These are phyloP conservation scores for Colletotrichum eremochloae DNA, from an alignment of 2,329 filamentous ascomycete genomes.

Conservation along the genomic window DNA sequence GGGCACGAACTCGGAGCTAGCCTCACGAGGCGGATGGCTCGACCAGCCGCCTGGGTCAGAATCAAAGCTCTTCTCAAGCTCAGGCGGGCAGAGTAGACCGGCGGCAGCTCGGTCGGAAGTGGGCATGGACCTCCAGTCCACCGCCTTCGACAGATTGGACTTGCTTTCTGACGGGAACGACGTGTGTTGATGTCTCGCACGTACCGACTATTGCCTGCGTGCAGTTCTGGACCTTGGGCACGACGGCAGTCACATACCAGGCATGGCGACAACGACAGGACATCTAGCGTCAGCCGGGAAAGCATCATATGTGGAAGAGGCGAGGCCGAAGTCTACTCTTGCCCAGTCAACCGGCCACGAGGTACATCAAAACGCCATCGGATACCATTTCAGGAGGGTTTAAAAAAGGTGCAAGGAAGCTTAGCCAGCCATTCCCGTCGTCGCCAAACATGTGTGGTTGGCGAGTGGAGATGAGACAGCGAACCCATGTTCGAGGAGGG, in stretches of 20 bases:
- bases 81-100: slow-evolving; percentile 20
- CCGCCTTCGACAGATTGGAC: slow-evolving; percentile 14
- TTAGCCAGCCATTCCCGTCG: slow-evolving; percentile 9
- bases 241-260: slow-evolving; percentile 6
- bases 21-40: slow-evolving; percentile 35
- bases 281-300: slow-evolving; percentile 38
- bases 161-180: slow-evolving; percentile 28
- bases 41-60: slow-evolving; percentile 34
- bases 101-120: slow-evolving; percentile 18
- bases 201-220: slow-evolving; percentile 37
- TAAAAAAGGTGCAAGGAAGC: slow-evolving; percentile 10
- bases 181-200: slow-evolving; percentile 33
- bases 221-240: slow-evolving; percentile 31
- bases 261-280: slow-evolving; percentile 11
- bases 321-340: slow-evolving; percentile 19
- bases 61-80: slow-evolving; percentile 36
- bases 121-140: slow-evolving; percentile 29
- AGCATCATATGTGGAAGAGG: slow-evolving; percentile 4
- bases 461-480: slow-evolving; percentile 40
- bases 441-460: slow-evolving; percentile 31
- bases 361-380: slow-evolving; percentile 36
- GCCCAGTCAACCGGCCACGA: slow-evolving; percentile 32
- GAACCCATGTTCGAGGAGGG: slow-evolving; percentile 21
- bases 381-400: background rate
- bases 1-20: slow-evolving; percentile 33